Evolutionary conservation across 345 rosid genomes (phyloP).

Genomic region (Bruguiera sexangula): DNA sequence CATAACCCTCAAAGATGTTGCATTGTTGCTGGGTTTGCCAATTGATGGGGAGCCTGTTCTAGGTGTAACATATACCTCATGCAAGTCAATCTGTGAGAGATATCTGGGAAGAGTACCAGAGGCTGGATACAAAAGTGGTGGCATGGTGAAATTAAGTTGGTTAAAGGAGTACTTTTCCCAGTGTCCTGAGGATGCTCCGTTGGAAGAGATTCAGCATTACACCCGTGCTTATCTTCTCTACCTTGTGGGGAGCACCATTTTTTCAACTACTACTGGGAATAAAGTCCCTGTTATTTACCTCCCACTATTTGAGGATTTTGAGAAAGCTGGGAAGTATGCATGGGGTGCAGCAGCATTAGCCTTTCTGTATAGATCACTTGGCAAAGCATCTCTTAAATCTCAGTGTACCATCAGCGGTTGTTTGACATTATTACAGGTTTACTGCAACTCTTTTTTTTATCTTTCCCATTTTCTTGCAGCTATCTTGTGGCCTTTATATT

Average conservation of each 20-base stretch:
- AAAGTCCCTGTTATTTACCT: conserved; percentile 99
- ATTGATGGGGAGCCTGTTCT: conserved; percentile 91
- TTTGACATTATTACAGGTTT: conserved; percentile 86
- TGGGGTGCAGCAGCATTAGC: conserved; percentile 99
- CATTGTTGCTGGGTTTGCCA: conserved; percentile 71
- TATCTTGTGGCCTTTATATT: neutral
- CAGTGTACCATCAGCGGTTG: conserved; percentile 98
- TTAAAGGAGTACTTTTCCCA: conserved; percentile 78
- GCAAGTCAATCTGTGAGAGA: conserved; percentile 59
- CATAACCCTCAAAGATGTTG: conserved; percentile 77
- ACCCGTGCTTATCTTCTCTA: conserved; percentile 91
- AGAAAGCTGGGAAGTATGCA: conserved; percentile 75
- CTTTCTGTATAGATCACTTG: conserved; percentile 91
- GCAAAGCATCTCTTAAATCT: conserved; percentile 92
- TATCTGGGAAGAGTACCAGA: conserved; percentile 70
- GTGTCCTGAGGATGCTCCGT: conserved; percentile 60
- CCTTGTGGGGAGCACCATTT: conserved; percentile 89
- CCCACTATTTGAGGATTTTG: conserved; percentile 80
- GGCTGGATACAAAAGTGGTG: conserved; percentile 82
- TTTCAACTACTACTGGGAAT: conserved; percentile 94
- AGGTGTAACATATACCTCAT: conserved; percentile 77
- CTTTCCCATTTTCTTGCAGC: neutral
- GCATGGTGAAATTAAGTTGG: conserved; percentile 99
- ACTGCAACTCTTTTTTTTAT: neutral
- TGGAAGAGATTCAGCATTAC: conserved; percentile 55